Evolutionary conservation across 2,329 filamentous ascomycete species (phyloP).

Genomic region (Microascus cirrosus): DNA sequence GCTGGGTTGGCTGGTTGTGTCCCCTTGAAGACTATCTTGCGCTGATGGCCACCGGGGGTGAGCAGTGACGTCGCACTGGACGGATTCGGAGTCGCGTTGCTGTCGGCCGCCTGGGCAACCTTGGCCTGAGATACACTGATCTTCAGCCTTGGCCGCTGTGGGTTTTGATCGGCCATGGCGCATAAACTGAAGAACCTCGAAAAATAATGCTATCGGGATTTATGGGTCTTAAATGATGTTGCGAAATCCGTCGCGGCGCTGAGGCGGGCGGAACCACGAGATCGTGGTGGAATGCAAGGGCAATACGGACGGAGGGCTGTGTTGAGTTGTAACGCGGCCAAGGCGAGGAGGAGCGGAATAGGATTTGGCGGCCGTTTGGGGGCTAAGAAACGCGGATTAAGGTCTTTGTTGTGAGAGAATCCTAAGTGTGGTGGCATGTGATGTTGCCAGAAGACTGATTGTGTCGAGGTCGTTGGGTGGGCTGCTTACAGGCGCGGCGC

Average conservation of each 20-base stretch:
- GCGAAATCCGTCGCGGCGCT: not conserved
- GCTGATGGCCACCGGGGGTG: slow-evolving; percentile 6
- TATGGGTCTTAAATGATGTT: not conserved
- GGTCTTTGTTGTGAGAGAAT: too few relatives aligned
- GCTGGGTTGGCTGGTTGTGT: slow-evolving; percentile 26
- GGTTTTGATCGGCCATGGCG: slow-evolving; percentile 4
- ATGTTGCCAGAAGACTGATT: too few relatives aligned
- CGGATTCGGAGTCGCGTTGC: slow-evolving; percentile 9
- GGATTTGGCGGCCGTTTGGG: too few relatives aligned
- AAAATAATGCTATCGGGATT: not conserved
- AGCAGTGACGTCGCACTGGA: slow-evolving; percentile 7
- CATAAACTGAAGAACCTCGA: not conserved
- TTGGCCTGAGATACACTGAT: slow-evolving; percentile 11
- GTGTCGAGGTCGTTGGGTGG: too few relatives aligned
- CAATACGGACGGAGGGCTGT: not conserved
- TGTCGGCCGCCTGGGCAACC: slow-evolving; percentile 8
- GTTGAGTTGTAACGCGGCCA: not conserved
- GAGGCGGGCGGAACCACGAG: not conserved
- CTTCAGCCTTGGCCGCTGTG: slow-evolving; percentile 14
- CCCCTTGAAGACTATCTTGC: slow-evolving; percentile 28
- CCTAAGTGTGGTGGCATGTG: too few relatives aligned
- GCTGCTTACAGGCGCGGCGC: too few relatives aligned
- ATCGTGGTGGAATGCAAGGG: not conserved
- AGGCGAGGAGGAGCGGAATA: too few relatives aligned
- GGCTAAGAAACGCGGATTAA: too few relatives aligned